Conservation (phyloP, 306 rosid genomes). For the Sindora glabra region DNA sequence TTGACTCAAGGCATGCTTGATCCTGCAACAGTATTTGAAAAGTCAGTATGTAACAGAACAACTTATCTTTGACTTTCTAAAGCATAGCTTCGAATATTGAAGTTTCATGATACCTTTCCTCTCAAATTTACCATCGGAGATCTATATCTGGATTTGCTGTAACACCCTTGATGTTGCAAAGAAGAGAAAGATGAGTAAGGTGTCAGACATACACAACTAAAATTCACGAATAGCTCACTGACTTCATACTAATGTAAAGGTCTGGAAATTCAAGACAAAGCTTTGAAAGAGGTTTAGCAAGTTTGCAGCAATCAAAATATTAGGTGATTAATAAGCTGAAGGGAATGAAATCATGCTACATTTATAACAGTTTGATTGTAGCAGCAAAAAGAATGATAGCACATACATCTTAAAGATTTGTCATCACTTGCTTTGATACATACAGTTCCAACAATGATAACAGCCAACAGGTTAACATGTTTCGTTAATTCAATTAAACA, state of each 20-base stretch:
- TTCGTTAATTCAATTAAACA: conserved; percentile 73
- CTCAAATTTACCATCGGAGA: conserved; percentile 43
- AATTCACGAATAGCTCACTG: conserved; percentile 4
- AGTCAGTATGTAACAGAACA: background rate
- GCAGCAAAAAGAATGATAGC: background rate
- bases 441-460: conserved; percentile 57
- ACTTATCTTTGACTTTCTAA: background rate
- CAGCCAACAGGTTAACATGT: conserved; percentile 36
- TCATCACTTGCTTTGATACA: conserved; percentile 42
- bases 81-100: background rate
- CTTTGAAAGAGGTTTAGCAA: conserved; percentile 69
- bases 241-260: conserved; percentile 59
- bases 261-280: conserved; percentile 88
- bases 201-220: background rate
- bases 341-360: conserved; percentile 9
- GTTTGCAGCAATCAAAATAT: too few relatives aligned
- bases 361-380: background rate
- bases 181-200: conserved; percentile 8
- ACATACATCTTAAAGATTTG: conserved; percentile 64
- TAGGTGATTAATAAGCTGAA: too few relatives aligned
- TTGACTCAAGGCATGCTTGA: conserved; percentile 45
- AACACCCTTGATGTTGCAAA: conserved; percentile 54
- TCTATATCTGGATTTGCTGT: conserved; percentile 56
- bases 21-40: conserved; percentile 66
- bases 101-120: conserved; percentile 56